Evolutionary conservation across 495 filamentous ascomycete genomes (phyloP), one percentile per base, ranked within the genome.

Genomic region (Neohortaea acidophila): DNA sequence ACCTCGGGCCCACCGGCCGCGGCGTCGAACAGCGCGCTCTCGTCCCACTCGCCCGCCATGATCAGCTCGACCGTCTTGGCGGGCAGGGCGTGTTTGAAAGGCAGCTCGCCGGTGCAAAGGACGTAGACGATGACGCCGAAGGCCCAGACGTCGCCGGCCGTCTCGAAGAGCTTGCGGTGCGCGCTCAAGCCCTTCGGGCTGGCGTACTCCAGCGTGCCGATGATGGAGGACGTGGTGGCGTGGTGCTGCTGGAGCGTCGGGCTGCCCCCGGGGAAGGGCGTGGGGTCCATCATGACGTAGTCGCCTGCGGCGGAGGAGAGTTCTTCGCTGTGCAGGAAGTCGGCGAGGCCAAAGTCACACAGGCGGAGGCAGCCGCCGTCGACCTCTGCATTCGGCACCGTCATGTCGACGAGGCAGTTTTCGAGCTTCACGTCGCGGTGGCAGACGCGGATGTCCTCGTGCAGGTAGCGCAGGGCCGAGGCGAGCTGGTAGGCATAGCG

Each of bases 381-480:
- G 1, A 53, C 41, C 0, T 49, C 44, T 4, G 64, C 58, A 29
- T 64, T 52, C 0, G 71, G 67, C 11, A 43, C 52, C n/a, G 61
- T 57, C 45, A 63, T 58, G 45, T 83, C 77, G 18, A 84, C 50
- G 8, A 84, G 66, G 45, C 79, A 84, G 45, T 84, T 84, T 53
- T 84, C 79, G 5, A 83, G 66, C 57, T 84, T 84, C 51, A 84
- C 72, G 50, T 84, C 79, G 21, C 79, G 62, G 50, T 84, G 79
- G 7, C 81, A 72, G 26, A 84, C 67, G 1, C 67, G 66, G 20
- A 77, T 69, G 52, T 84, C 79, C 55, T 83, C 69, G 45, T 84
- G 79, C 1, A 84, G 57, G 55, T 84, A 84, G 15, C 79, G 69
- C 12, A 83, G 53, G 3, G 79, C 78, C 25, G 65, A 71, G 11